phyloP scores from a whole-genome alignment of 2,329 filamentous ascomycete genomes.

The Onygena corvina region DNA sequence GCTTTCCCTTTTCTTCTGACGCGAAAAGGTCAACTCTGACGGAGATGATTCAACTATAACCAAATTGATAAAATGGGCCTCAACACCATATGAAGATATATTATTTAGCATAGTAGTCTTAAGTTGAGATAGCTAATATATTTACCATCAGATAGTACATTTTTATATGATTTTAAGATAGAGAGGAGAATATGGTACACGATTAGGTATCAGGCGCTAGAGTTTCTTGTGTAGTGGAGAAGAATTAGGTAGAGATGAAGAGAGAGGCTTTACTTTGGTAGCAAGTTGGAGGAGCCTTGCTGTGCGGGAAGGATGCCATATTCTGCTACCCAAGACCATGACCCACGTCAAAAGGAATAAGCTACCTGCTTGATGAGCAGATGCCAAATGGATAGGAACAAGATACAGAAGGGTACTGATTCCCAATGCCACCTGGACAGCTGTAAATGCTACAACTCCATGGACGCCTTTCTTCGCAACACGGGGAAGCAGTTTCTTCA shows the following conservation, averaged over 20 bases:
- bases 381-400: constrained; percentile 76
- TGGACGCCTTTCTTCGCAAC: constrained; percentile 56
- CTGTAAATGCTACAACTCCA: constrained; percentile 72
- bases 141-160: too few species aligned
- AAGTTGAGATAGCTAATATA: too few species aligned
- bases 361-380: constrained; percentile 83
- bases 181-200: background rate
- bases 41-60: too few species aligned
- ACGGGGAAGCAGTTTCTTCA: constrained; percentile 47
- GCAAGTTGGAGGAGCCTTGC: constrained; percentile 45
- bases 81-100: too few species aligned
- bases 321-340: constrained; percentile 63
- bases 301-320: constrained; percentile 59
- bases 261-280: constrained; percentile 23
- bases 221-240: background rate
- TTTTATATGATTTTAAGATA: background rate
- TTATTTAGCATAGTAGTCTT: too few species aligned
- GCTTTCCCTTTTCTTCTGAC: too few species aligned
- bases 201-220: background rate
- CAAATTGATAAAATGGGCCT: too few species aligned
- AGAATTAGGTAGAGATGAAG: background rate
- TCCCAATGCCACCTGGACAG: constrained; percentile 70
- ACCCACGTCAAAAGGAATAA: constrained; percentile 73
- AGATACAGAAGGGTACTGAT: constrained; percentile 89
- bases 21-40: too few species aligned